phyloP scores from a whole-genome alignment of 805 yeast genomes.

The Saturnispora galanensis region DNA sequence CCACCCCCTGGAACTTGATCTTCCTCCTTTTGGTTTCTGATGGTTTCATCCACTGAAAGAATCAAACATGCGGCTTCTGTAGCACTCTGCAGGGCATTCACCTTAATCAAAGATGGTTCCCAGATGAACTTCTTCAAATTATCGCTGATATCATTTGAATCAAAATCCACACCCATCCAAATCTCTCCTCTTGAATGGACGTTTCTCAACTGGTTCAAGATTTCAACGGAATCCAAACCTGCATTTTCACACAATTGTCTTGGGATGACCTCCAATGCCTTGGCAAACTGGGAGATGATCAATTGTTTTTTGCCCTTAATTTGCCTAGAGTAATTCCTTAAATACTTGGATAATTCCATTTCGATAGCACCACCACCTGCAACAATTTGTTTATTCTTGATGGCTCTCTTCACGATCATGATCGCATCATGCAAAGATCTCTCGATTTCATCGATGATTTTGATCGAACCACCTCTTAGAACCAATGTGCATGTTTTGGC shows the following conservation, averaged over 20 bases:
- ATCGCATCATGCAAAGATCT: conserved; percentile 97
- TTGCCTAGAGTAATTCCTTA: conserved; percentile 77
- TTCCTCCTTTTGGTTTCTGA: conserved; percentile 58
- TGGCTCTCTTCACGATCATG: conserved; percentile 94
- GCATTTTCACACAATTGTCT: conserved; percentile 97
- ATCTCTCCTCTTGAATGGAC: conserved; percentile 88
- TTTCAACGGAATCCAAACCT: conserved; percentile 96
- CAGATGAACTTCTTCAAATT: conserved; percentile 83
- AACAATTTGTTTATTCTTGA: conserved; percentile 76
- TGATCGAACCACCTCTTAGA: conserved; percentile 97
- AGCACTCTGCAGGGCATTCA: conserved; percentile 90
- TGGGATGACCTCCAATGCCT: conserved; percentile 91
- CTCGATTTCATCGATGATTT: conserved; percentile 97
- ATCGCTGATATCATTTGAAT: conserved; percentile 69
- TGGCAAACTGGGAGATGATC: conserved; percentile 85
- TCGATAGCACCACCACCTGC: conserved; percentile 99
- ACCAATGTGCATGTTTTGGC: conserved; percentile 90
- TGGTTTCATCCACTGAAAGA: conserved; percentile 93
- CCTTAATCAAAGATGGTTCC: conserved; percentile 95
- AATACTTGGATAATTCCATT: conserved; percentile 86
- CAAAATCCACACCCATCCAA: conserved; percentile 92
- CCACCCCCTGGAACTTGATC: conserved; percentile 23
- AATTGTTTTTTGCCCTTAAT: conserved; percentile 96
- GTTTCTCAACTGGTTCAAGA: conserved; percentile 82
- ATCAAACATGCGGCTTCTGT: conserved; percentile 93